Base-by-base conservation (phyloP, 257 asterid genomes). In the Galeopsis tetrahit region DNA sequence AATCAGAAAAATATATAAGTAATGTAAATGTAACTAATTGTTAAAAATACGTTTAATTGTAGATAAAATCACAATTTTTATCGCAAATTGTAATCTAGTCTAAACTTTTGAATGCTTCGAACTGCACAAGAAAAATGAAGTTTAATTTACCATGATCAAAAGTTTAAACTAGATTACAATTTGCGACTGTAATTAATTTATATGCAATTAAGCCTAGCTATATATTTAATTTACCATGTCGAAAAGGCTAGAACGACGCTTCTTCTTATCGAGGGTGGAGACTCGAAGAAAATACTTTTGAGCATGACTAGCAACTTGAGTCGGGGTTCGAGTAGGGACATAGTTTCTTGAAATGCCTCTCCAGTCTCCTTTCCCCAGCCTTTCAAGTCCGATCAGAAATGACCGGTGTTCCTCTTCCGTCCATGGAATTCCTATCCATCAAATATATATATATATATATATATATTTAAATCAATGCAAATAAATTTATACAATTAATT, bases 261-360 rank as follows among this genome's bases (percentile, higher is more conserved):
- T 86, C 43, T 85, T 85, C 75, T 86, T 86, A 46, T 71, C 67
- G 66, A 81, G 71, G 79, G 69, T 70, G 13, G 84, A 79, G 38
- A 65, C 92, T 9, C 98, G 80, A 61, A 89, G 87, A 72, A 89
- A 89, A 69, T 89, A 89, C 61, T 91, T 91, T 43, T 89, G 97
- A 70, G 97, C 97, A 78, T 89, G 97, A 44, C 97, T 90, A 0
- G 97, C 97, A 46, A 88, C 91, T 81, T 89, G 97, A 11, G 96
- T 91, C 2, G 97, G 97, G 43, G 95, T 87, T 28, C 96, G 81
- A 2, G 91, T 76, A 5, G 86, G 85, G 49, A 91, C 96, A 44
- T 78, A 91, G 66, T 83, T 87, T 72, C 91, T 83, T 59, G 96
- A 91, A 68, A 91, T 91, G 62, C 93, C 95, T 32, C 95, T 87